Evolutionary conservation across 2,329 filamentous ascomycete genomes (phyloP), one percentile per base, ranked within the genome.

Genomic region (Dryadomyces sulphureus): DNA sequence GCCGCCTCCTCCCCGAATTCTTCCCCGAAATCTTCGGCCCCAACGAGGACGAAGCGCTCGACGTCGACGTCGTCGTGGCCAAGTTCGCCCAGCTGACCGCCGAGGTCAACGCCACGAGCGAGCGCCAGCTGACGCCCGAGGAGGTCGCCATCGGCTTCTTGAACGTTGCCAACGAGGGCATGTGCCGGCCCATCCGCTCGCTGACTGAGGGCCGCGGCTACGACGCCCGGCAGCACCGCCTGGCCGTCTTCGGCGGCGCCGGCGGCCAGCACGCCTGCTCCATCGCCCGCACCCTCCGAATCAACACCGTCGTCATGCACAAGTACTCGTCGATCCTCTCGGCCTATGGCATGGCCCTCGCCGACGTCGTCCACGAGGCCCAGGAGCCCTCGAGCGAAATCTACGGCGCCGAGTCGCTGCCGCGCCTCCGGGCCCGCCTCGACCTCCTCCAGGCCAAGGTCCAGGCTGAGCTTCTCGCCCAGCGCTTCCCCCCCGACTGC

Each of bases 11-110:
- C 43, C 60, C 78, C 0, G 73, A 79, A 45, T 80, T 75, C 56
- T 82, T 81, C 52, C 78, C 77, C 0, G 77, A 78, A 53, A 82
- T 83, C 48, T 83, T 83, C 45, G 79, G 79, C 27, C 73, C 75
- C 52, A 72, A 76, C 38, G 79, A 81, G 57, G 67, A 82, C 45
- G 66, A 76, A 54, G 50, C 60, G 3, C 57, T 68, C 8, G 65
- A 67, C 30, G 36, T 82, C 1, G 71, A 79, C 24, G 68, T 94
- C 5, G 90, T 90, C 63, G 94, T 94, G 51, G 87, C 88, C 1
- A 67, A 94, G 0, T 94, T 94, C 52, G 81, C 88, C 0, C 87
- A 93, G 80, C 78, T 9, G 78, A 79, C 1, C 77, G 79, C 35
- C 74, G 81, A 2, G 16, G 34, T 78, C 77, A 5, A 81, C 81